Base-by-base conservation (phyloP, 805 yeast genomes). In the Ogataea wickerhamii region DNA sequence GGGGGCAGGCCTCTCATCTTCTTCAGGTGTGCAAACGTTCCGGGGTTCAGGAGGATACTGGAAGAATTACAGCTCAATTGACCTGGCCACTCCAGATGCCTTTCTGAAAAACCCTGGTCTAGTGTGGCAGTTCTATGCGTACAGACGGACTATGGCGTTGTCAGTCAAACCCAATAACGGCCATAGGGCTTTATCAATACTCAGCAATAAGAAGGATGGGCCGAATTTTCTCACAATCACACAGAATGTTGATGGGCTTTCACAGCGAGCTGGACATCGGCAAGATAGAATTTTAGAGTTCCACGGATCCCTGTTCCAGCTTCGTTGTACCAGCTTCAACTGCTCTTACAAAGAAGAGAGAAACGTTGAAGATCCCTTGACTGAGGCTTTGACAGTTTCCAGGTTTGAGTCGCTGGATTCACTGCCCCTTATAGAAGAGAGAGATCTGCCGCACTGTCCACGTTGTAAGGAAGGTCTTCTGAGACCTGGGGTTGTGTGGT, bases 401-500 rank as follows among this genome's bases (percentile, higher is more conserved):
- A 19, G 28, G 6, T 49, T 48, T 30, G 43, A 32, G 12, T 27
- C 41, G 16, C 19, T 35, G 5, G 45, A 45, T 4, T 28, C 32
- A 0, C 29, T 48, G 10, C 66, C 72, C n/a, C 55, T 63, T 12
- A 60, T 87, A 1, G 62, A 68, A 3, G 73, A 63, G 32, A 53
- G 60, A 1, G 77, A 76, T 2, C 67, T 87, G 8, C 96, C 96
- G 1, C 71, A 60, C 27, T 88, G 97, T 56, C 95, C 96, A 0
- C 63, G 63, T 8, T 88, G 97, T 55, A 55, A 66, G n/a, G 70
- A 68, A 4, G 82, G 80, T 0, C 55, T 83, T 10, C 61, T 88
- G 41, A 67, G 96, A 17, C 97, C 97, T 0, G 95, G 93, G 0
- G 94, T 88, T 3, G 89, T 87, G 5, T 88, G 96, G 96, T 87